Conservation (phyloP, 371 early-diverging fungal species). For the Mucor plumbeus region DNA sequence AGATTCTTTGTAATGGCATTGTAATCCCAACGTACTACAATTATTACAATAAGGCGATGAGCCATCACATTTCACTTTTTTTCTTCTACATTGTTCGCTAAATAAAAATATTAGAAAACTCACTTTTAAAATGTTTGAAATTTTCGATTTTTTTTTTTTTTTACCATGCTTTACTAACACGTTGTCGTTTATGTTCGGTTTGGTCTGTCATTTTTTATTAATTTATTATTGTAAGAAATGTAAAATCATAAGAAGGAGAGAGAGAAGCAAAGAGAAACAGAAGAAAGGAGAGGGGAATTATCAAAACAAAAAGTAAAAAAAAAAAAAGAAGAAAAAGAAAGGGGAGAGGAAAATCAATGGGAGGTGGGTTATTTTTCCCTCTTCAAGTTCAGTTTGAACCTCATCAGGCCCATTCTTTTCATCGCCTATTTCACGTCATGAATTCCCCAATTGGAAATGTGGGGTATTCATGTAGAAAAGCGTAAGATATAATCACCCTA, state of each 20-base stretch:
- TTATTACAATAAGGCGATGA: constrained; percentile 52
- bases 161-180: constrained; percentile 57
- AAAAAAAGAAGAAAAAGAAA: constrained; percentile 10
- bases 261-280: constrained; percentile 12
- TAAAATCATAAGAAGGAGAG: constrained; percentile 6
- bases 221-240: background rate
- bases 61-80: constrained; percentile 72
- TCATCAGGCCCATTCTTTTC: background rate
- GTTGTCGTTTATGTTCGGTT: constrained; percentile 44
- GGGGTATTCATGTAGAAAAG: constrained; percentile 10
- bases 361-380: background rate
- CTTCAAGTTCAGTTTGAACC: background rate
- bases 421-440: constrained; percentile 17
- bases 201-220: constrained; percentile 10
- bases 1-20: constrained; percentile 48
- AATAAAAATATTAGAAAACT: constrained; percentile 4
- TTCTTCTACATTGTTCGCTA: constrained; percentile 63
- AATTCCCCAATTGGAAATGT: constrained; percentile 19
- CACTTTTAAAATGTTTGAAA: background rate
- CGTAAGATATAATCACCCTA: background rate
- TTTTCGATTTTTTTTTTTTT: background rate
- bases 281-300: background rate
- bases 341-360: background rate
- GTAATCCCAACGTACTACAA: constrained; percentile 33
- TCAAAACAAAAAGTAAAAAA: background rate